These are phyloP conservation scores for Aspergillus melleus DNA, from an alignment of 2,329 filamentous ascomycete species.

Conservation along the genomic window DNA sequence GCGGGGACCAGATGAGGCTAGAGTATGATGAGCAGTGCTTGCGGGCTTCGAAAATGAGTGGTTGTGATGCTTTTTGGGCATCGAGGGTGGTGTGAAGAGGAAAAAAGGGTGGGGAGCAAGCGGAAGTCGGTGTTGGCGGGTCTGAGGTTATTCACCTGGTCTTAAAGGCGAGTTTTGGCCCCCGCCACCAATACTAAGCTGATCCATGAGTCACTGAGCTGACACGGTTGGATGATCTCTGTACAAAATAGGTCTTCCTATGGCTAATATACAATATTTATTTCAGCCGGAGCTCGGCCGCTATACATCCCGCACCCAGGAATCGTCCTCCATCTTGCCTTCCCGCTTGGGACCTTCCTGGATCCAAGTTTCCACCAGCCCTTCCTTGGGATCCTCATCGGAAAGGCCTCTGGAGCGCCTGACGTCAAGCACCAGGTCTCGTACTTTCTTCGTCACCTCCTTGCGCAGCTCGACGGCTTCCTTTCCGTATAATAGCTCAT, in stretches of 20 bases:
- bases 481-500: constrained; percentile 65
- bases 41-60: constrained; percentile 41
- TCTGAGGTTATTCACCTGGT: too few relatives aligned
- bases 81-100: constrained; percentile 27
- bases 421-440: constrained; percentile 78
- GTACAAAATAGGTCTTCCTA: constrained; percentile 10
- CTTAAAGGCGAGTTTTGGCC: too few relatives aligned
- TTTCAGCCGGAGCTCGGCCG: neutral
- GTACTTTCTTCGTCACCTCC: constrained; percentile 75
- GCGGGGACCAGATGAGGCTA: constrained; percentile 30
- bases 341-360: constrained; percentile 55
- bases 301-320: constrained; percentile 59
- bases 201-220: too few relatives aligned
- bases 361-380: constrained; percentile 78
- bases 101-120: constrained; percentile 1
- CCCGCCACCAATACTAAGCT: too few relatives aligned
- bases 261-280: constrained; percentile 14
- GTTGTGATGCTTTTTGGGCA: constrained; percentile 51
- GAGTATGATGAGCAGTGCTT: constrained; percentile 41
- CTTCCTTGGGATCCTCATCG: constrained; percentile 76
- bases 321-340: constrained; percentile 62
- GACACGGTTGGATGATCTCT: neutral
- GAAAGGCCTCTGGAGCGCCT: constrained; percentile 69
- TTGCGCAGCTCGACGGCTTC: constrained; percentile 76
- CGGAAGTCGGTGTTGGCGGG: neutral